Percentiles rank a stretch among this genome's conserved stretches.
Conservation (phyloP, 208 protist genomes). For the Leishmania amazonensis region DNA sequence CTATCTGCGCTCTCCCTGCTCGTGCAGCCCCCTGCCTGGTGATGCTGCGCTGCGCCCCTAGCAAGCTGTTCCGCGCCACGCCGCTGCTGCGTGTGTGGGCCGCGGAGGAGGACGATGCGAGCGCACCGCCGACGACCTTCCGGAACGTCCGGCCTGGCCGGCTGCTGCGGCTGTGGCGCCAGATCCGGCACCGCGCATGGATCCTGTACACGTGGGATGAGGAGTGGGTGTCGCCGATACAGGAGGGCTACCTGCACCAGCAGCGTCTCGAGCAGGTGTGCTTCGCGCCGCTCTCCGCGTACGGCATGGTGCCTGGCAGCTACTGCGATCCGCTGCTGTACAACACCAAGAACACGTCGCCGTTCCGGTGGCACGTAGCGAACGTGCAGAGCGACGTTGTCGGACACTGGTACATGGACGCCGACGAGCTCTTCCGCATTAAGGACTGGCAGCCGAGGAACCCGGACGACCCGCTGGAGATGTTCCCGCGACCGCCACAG, state of each 20-base stretch:
- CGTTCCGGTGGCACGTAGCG: constrained; percentile 89
- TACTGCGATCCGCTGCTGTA: constrained; percentile 92
- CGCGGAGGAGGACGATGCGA: constrained; percentile 81
- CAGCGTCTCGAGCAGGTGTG: constrained; percentile 89
- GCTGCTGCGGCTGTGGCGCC: constrained; percentile 82
- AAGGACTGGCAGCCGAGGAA: constrained; percentile 92
- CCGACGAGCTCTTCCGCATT: constrained; percentile 86
- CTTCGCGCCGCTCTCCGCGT: constrained; percentile 86
- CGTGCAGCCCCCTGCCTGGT: neutral
- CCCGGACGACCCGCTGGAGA: constrained; percentile 86
- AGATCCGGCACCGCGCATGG: constrained; percentile 87
- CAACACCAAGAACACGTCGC: constrained; percentile 91
- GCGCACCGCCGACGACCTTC: constrained; percentile 87
- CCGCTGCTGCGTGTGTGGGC: constrained; percentile 83
- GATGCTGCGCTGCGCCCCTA: constrained; percentile 46
- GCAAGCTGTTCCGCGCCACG: constrained; percentile 45
- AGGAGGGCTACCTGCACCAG: constrained; percentile 87
- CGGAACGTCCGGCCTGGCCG: constrained; percentile 88
- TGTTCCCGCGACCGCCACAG: constrained; percentile 89
- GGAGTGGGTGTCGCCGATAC: constrained; percentile 74
- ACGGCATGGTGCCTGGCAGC: constrained; percentile 89
- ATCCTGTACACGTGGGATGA: constrained; percentile 87
- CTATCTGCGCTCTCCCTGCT: neutral
- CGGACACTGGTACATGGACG: constrained; percentile 92
- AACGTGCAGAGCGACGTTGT: constrained; percentile 85